Base-by-base conservation (phyloP, 495 filamentous ascomycete genomes). In the Cenococcum geophilum region DNA sequence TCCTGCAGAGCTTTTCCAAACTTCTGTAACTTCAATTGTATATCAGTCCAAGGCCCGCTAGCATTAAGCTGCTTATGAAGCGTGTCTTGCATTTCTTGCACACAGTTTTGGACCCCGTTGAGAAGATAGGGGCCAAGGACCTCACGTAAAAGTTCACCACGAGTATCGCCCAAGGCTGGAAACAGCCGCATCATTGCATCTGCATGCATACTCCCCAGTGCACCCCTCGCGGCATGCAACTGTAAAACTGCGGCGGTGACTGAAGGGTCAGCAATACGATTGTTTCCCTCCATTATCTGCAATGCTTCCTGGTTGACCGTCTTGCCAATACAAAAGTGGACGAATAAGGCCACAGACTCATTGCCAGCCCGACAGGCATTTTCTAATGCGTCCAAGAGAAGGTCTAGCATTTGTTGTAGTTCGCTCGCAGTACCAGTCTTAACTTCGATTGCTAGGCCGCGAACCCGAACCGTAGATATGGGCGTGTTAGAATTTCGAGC, bases 371-470 rank as follows among this genome's bases (percentile, higher is more conserved):
- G 34, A 11, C 57, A 49, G 20, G 59, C 55, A 11, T 10, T 14
- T 23, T 65, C 62, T 32, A 68, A 23, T 20, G 37, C 22, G 4
- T 0, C 14, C 18, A n/a, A 40, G n/a, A 59, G 47, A 18, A 20
- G 18, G 4, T 59, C 27, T 8, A 65, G 20, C 21, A 59, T 61
- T 8, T 53, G 49, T n/a, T 34, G 59, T 12, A 65, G 42, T 20
- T 65, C 62, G 14, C 56, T 50, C 16, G 37, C 48, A 9, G 58
- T 58, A 36, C 55, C 55, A 0, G 23, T 50, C 16, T 42, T 49
- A 20, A 68, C 62, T 54, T 62, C 50, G 32, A 65, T 57, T 10
- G 58, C 50, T 1, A 68, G 27, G 25, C 57, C 51, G 16, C 50
- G 37, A 55, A 48, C 63, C 23, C 48, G 34, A 11, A 64, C 54